Percentiles rank a stretch among this genome's conserved stretches.
Evolutionary conservation across 139 green algal genomes (phyloP).

Genomic region (Parachlorella kessleri): DNA sequence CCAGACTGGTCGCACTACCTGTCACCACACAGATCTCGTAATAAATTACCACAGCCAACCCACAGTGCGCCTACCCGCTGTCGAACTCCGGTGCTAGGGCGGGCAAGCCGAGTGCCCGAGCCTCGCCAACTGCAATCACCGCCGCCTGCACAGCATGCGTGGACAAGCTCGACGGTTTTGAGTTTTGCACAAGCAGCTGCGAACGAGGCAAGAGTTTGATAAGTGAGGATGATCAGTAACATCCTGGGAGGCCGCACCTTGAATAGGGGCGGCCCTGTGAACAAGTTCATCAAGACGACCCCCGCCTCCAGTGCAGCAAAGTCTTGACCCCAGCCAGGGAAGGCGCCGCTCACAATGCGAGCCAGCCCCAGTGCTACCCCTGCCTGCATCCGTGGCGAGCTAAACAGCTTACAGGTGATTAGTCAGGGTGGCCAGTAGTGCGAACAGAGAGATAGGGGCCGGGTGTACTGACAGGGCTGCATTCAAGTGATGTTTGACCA

Average conservation of each 20-base stretch:
- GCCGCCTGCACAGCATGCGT: not conserved
- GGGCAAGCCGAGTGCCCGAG: not conserved
- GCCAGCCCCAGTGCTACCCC: constrained; percentile 88
- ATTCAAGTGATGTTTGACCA: no score
- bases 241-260: constrained; percentile 10
- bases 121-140: not conserved
- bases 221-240: no score
- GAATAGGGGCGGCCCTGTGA: constrained; percentile 82
- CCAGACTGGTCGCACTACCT: not conserved
- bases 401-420: no score
- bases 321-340: constrained; percentile 74
- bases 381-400: constrained; percentile 42
- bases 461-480: no score
- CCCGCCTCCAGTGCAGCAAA: constrained; percentile 80
- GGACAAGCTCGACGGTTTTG: no score
- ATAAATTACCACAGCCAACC: not conserved
- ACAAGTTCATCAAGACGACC: constrained; percentile 85
- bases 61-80: not conserved
- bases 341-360: constrained; percentile 62
- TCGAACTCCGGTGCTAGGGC: not conserved
- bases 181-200: no score
- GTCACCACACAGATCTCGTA: not conserved
- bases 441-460: no score
- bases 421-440: no score
- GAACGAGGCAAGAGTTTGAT: no score